Conservation (phyloP, 768 basidiomycete species). For the Thelephora aurantiotincta region DNA sequence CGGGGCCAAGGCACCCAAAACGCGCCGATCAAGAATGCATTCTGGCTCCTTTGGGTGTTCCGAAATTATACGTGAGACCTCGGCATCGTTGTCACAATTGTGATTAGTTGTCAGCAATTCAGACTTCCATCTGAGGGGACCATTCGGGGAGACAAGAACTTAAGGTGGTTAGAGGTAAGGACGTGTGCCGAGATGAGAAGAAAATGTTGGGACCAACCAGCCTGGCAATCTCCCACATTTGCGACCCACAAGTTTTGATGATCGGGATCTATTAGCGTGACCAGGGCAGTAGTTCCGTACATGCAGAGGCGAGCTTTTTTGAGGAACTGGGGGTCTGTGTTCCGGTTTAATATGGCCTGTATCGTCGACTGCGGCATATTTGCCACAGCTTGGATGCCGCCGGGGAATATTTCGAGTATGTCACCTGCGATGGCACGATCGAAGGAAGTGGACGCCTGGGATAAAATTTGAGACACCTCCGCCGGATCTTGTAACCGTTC, state of each 20-base stretch:
- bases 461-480: constrained; percentile 22
- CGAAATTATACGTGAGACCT: constrained; percentile 45
- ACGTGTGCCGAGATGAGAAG: neutral
- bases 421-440: constrained; percentile 30
- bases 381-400: constrained; percentile 33
- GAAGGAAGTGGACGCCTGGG: constrained; percentile 22
- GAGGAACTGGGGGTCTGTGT: constrained; percentile 42
- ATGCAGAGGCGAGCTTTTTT: constrained; percentile 56
- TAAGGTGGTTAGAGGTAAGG: neutral
- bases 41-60: constrained; percentile 63
- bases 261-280: constrained; percentile 58
- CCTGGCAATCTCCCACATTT: constrained; percentile 72
- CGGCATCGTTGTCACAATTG: constrained; percentile 54
- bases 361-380: constrained; percentile 35
- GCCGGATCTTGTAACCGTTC: constrained; percentile 13
- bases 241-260: constrained; percentile 64
- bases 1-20: constrained; percentile 67
- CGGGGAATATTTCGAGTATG: constrained; percentile 33
- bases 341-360: constrained; percentile 48
- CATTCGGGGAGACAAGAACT: neutral
- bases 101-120: constrained; percentile 24
- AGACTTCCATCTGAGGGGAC: neutral
- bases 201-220: constrained; percentile 29
- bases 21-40: constrained; percentile 49
- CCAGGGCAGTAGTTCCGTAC: constrained; percentile 68